These are phyloP conservation scores for Phoenix dactylifera DNA, from an alignment of 176 grass and related monocot species.

Conservation along the genomic window DNA sequence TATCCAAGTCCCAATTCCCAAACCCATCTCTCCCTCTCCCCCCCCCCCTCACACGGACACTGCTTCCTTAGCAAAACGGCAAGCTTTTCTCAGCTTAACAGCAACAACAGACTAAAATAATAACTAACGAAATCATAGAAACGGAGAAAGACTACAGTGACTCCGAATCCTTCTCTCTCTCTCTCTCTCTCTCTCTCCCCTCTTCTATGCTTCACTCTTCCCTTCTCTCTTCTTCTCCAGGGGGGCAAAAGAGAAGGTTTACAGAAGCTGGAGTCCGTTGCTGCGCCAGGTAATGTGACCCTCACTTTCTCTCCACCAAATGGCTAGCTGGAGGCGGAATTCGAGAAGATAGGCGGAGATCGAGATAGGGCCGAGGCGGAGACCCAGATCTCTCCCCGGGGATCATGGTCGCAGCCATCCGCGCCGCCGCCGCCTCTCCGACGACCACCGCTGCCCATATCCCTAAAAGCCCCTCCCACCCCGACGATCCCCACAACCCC, in stretches of 20 bases:
- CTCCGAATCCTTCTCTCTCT: too few relatives aligned
- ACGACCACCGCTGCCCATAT: background rate
- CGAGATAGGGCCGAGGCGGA: background rate
- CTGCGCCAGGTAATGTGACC: background rate
- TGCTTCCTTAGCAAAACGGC: too few relatives aligned
- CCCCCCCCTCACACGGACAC: too few relatives aligned
- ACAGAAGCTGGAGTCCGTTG: background rate
- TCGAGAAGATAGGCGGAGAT: slow-evolving; percentile 21
- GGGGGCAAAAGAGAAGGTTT: too few relatives aligned
- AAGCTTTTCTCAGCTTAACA: too few relatives aligned
- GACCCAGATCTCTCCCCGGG: slow-evolving; percentile 9
- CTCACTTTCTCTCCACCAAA: background rate
- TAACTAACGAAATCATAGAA: too few relatives aligned
- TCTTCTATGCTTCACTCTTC: background rate
- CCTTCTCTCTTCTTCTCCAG: slow-evolving; percentile 4
- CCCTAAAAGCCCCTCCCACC: background rate
- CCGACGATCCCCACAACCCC: slow-evolving; percentile 22
- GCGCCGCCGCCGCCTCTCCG: background rate
- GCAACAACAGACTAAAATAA: too few relatives aligned
- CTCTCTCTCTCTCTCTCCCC: background rate
- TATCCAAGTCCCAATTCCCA: too few relatives aligned
- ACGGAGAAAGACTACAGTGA: too few relatives aligned
- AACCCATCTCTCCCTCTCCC: too few relatives aligned
- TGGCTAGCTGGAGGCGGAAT: background rate
- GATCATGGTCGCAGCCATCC: slow-evolving; percentile 27